Evolutionary conservation across 2,329 filamentous ascomycete genomes (phyloP).

Genomic region (Neoarthrinium moseri): DNA sequence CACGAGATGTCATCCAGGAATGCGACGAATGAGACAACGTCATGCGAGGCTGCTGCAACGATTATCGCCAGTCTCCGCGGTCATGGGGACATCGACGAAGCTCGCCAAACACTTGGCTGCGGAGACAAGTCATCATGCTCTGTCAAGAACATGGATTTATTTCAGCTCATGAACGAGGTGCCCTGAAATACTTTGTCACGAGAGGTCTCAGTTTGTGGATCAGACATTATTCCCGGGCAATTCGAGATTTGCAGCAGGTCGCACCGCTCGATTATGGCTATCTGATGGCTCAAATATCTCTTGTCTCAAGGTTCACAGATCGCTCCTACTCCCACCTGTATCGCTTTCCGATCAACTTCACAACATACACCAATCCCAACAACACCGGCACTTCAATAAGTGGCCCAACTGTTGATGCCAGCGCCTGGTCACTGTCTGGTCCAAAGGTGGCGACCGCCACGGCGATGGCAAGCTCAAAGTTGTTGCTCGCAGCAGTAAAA

Average conservation of each 20-base stretch:
- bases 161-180: slow-evolving; percentile 28
- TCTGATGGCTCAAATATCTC: no score
- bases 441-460: slow-evolving; percentile 83
- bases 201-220: background rate
- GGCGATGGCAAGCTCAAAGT: slow-evolving; percentile 89
- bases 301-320: no score
- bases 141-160: slow-evolving; percentile 28
- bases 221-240: background rate
- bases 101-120: slow-evolving; percentile 21
- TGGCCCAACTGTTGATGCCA: slow-evolving; percentile 81
- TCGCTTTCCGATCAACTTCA: slow-evolving; percentile 56
- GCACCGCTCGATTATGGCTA: no score
- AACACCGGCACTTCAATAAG: slow-evolving; percentile 85
- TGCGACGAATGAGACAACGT: slow-evolving; percentile 18
- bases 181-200: slow-evolving; percentile 1
- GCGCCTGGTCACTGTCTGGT: slow-evolving; percentile 72
- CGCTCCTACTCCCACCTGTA: slow-evolving; percentile 48
- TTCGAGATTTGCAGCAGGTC: no score
- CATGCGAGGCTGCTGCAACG: slow-evolving; percentile 25
- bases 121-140: slow-evolving; percentile 19
- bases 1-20: no score
- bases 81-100: slow-evolving; percentile 16
- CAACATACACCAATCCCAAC: slow-evolving; percentile 72
- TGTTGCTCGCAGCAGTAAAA: slow-evolving; percentile 88
- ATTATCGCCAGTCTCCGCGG: slow-evolving; percentile 26